Evolutionary conservation across 2,329 filamentous ascomycete genomes (phyloP).

Genomic region (Aspergillus sp.): DNA sequence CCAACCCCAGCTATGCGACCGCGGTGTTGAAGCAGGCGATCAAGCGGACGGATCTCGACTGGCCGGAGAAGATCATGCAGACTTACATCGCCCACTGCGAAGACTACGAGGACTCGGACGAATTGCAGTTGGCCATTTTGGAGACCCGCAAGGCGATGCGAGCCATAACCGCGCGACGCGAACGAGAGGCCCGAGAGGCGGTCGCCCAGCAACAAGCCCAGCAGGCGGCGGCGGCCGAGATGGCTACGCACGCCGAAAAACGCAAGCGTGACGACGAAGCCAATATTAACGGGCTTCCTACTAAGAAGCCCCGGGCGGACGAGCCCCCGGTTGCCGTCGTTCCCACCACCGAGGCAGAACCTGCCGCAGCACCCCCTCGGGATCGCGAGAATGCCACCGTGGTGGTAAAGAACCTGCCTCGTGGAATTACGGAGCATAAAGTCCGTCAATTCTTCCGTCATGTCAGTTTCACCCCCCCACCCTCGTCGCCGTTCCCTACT

Average conservation of each 20-base stretch:
- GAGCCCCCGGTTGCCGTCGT: constrained; percentile 22
- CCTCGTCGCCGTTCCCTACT: background rate
- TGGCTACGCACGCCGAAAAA: constrained; percentile 47
- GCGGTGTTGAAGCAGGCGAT: constrained; percentile 72
- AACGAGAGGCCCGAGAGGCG: constrained; percentile 63
- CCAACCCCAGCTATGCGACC: constrained; percentile 72
- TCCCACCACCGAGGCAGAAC: constrained; percentile 33
- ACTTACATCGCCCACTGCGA: constrained; percentile 63
- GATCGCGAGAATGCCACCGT: constrained; percentile 90
- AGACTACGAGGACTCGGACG: constrained; percentile 79
- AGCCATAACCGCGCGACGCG: constrained; percentile 62
- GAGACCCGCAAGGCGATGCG: constrained; percentile 69
- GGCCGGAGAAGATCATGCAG: constrained; percentile 52
- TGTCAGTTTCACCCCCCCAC: constrained; percentile 31
- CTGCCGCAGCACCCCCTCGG: constrained; percentile 58
- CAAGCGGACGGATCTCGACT: constrained; percentile 49
- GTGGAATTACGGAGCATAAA: constrained; percentile 66
- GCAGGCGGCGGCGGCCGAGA: constrained; percentile 20
- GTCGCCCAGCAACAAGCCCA: constrained; percentile 37
- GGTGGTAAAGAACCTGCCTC: constrained; percentile 74
- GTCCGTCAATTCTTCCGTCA: constrained; percentile 89
- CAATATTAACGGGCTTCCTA: constrained; percentile 52
- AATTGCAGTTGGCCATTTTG: constrained; percentile 71
- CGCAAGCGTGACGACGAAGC: constrained; percentile 68
- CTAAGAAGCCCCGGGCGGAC: constrained; percentile 66